phyloP scores from a whole-genome alignment of 164 flowering plant genomes.

The Protea cynaroides region DNA sequence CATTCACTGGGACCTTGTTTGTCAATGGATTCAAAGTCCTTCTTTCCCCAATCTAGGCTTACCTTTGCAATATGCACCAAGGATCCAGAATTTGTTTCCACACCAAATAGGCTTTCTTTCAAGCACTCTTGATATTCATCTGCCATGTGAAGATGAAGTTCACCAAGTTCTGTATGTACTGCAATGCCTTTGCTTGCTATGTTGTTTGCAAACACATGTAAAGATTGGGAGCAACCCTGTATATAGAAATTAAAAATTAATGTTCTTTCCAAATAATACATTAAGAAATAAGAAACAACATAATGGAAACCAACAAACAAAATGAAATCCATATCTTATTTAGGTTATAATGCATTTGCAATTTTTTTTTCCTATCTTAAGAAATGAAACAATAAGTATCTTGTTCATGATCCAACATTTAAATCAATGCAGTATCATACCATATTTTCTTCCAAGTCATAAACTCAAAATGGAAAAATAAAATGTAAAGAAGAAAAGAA shows the following conservation, averaged over 20 bases:
- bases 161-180: slow-evolving; percentile 86
- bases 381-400: too few species aligned
- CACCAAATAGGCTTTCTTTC: slow-evolving; percentile 74
- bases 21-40: slow-evolving; percentile 59
- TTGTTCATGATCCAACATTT: too few species aligned
- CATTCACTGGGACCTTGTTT: slow-evolving; percentile 36
- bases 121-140: slow-evolving; percentile 88
- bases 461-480: too few species aligned
- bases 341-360: too few species aligned
- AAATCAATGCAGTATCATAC: too few species aligned
- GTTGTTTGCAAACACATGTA: slow-evolving; percentile 89
- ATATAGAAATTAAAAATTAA: slow-evolving; percentile 10
- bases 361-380: too few species aligned
- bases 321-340: too few species aligned
- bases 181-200: slow-evolving; percentile 65
- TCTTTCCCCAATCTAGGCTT: slow-evolving; percentile 85
- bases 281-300: not conserved
- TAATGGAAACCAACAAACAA: too few species aligned
- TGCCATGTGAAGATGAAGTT: slow-evolving; percentile 79
- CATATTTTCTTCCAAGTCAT: too few species aligned
- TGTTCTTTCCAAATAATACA: not conserved
- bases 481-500: too few species aligned
- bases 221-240: slow-evolving; percentile 94
- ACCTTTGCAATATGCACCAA: slow-evolving; percentile 77
- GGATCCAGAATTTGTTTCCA: slow-evolving; percentile 84